Base-by-base conservation (phyloP, 2,329 filamentous ascomycete species). In the Colletotrichum sublineola region DNA sequence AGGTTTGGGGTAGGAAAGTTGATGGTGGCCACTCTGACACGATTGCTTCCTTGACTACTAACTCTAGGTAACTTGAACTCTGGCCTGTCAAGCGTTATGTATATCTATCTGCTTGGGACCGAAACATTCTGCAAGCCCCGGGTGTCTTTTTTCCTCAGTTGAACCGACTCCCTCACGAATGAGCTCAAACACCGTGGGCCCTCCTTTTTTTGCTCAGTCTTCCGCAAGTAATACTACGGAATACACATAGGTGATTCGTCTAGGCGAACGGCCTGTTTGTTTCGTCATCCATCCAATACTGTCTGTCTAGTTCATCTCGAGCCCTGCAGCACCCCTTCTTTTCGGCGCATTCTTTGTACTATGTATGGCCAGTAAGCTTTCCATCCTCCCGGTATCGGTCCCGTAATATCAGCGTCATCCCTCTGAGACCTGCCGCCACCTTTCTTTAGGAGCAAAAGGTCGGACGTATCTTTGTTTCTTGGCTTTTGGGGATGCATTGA, bases 401-500 rank as follows among this genome's bases (percentile, higher is more conserved):
- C 56, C 58, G 52, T 60, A 69, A 69, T 68, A 29, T 12, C 12
- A 64, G 58, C 66, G 66, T 72, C 66, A 72, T 72, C 58, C 50
- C 42, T 64, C 36, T 48, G 33, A 44, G 50, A 38, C 29, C 46
- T 31, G 36, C 44, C n/a, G 46, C 56, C 15, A 15, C 46, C 44
- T 57, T 24, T 24, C 42, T 33, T 63, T n/a, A 18, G 42, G 52
- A 50, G 20, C 14, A 42, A 46, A 31, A 52, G 38, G 29, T 63
- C 42, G 4, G 4, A 40, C 14, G 46, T 3, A 46, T 24, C 18
- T 46, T 33, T 6, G 33, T 11, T 48, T 62, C 56, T 67, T 63
- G 68, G 40, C 63, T 46, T 29, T 48, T 40, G 11, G 29, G 42
- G 42, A 50, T 42, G 20, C 20, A 18, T 46, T 44, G n/a, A 18